Base-by-base conservation (phyloP, 2,329 filamentous ascomycete species). In the Penicillium thymicola region DNA sequence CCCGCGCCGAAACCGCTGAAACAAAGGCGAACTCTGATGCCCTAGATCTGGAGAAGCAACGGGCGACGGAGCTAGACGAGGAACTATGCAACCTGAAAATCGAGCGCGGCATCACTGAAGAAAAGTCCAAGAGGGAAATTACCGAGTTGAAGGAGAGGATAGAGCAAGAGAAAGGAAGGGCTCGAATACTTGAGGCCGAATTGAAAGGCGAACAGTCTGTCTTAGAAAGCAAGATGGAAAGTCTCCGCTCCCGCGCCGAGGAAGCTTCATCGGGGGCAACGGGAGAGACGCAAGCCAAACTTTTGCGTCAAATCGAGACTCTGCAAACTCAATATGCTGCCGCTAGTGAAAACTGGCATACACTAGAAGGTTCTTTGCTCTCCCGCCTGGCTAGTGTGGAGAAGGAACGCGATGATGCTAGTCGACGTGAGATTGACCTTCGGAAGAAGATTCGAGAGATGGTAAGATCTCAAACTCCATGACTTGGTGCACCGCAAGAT, bases 291-390 rank as follows among this genome's bases (percentile, higher is more conserved):
- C 92, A 96, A 67, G 89, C 89, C 42, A 97, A 97, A 72, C 80
- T 97, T 40, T 80, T 97, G 42, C 86, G 94, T 40, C 95, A 99
- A 74, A 89, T 99, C 52, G 94, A 99, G 77, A 97, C 90, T 0
- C 77, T 99, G 37, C 94, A 99, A 74, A 94, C 90, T 7, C 95
- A 99, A 72, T 96, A 99, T 74, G 87, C 92, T 0, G 87, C 95
- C 53, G 94, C 94, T 1, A 94, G 90, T 64, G 91, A 96, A 69
- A 99, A 99, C 67, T 99, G 95, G 94, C 92, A 97, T 70, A 90
- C 92, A 0, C 95, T 99, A 59, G 93, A 99, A 73, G 85, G 89
- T 10, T 95, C 90, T 2, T 76, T 99, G 32, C 83, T 93, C 49
- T 85, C 90, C 23, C 85, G 92, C 55, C 82, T 94, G 11, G 82